Evolutionary conservation across 768 basidiomycete species (phyloP).

Genomic region (Neoboletus subvelutipes): DNA sequence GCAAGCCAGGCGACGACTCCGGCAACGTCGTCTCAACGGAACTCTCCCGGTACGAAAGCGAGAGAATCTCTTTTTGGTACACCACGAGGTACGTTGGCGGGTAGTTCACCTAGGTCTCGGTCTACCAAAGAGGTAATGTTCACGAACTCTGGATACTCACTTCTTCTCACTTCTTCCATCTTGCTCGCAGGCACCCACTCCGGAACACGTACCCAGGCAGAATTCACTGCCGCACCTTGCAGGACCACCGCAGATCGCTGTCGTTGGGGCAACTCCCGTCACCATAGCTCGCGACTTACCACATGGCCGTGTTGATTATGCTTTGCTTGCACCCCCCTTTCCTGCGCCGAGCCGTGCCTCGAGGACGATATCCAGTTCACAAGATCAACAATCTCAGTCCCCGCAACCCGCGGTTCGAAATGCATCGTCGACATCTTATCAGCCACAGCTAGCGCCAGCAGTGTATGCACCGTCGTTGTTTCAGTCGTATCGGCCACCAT

Average conservation of each 20-base stretch:
- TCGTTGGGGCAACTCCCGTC: slow-evolving; percentile 32
- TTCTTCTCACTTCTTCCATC: slow-evolving; percentile 11
- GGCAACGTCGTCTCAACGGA: slow-evolving; percentile 26
- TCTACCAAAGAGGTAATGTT: slow-evolving; percentile 28
- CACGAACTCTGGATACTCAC: not conserved
- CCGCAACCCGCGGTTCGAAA: slow-evolving; percentile 15
- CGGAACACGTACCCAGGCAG: slow-evolving; percentile 16
- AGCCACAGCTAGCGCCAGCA: slow-evolving; percentile 7
- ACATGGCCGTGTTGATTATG: slow-evolving; percentile 20
- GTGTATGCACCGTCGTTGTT: slow-evolving; percentile 26
- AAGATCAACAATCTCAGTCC: slow-evolving; percentile 19
- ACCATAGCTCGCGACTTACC: slow-evolving; percentile 23
- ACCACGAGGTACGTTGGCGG: slow-evolving; percentile 22
- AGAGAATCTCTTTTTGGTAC: slow-evolving; percentile 21
- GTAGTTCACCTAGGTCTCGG: slow-evolving; percentile 24
- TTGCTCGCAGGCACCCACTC: slow-evolving; percentile 18
- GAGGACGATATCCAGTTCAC: slow-evolving; percentile 25
- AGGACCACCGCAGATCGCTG: slow-evolving; percentile 31
- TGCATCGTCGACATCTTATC: slow-evolving; percentile 15
- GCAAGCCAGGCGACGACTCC: slow-evolving; percentile 24
- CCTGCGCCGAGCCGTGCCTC: slow-evolving; percentile 26
- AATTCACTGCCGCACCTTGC: slow-evolving; percentile 11
- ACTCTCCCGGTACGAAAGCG: slow-evolving; percentile 15
- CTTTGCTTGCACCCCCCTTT: slow-evolving; percentile 28
- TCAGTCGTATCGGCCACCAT: slow-evolving; percentile 23